Evolutionary conservation across 73 alveolate species (phyloP).

Genomic region (Tetrahymena elliotti): DNA sequence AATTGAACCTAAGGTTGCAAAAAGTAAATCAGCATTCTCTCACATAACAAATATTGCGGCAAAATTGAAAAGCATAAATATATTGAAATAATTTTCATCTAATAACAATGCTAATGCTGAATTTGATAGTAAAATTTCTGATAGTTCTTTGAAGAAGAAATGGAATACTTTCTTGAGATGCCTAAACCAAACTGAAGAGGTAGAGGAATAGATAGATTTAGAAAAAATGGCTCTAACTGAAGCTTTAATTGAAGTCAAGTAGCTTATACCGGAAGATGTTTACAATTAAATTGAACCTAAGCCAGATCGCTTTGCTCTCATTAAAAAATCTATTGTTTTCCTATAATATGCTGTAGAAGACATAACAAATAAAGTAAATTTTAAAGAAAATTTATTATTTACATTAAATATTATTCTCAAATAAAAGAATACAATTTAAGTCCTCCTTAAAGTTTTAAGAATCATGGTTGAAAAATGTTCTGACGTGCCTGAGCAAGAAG

Average conservation of each 20-base stretch:
- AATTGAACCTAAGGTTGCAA: not conserved
- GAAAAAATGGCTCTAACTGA: constrained; percentile 13
- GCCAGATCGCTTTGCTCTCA: not conserved
- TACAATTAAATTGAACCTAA: not conserved
- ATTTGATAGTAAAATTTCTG: not conserved
- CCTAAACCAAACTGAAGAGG: not conserved
- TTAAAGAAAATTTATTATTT: constrained; percentile 4
- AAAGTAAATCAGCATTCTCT: not conserved
- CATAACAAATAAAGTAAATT: not conserved
- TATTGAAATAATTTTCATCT: not conserved
- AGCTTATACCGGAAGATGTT: not conserved
- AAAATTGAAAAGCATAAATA: not conserved
- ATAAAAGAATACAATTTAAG: constrained; percentile 27
- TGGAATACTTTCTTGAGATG: constrained; percentile 9
- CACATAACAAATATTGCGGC: not conserved
- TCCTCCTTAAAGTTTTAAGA: constrained; percentile 5
- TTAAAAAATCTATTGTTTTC: constrained; percentile 26
- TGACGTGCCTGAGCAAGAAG: constrained; percentile 11
- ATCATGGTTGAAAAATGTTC: not conserved
- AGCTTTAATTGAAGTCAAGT: constrained; percentile 20
- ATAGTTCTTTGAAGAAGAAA: not conserved
- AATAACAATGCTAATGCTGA: not conserved
- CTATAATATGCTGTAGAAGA: constrained; percentile 9
- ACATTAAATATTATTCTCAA: not conserved
- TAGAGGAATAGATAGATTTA: not conserved